A percentile compares a stretch with the other conserved stretches of the same genome.
Evolutionary conservation across 805 yeast genomes (phyloP).

Genomic region (Cyberlindnera mycetangii): DNA sequence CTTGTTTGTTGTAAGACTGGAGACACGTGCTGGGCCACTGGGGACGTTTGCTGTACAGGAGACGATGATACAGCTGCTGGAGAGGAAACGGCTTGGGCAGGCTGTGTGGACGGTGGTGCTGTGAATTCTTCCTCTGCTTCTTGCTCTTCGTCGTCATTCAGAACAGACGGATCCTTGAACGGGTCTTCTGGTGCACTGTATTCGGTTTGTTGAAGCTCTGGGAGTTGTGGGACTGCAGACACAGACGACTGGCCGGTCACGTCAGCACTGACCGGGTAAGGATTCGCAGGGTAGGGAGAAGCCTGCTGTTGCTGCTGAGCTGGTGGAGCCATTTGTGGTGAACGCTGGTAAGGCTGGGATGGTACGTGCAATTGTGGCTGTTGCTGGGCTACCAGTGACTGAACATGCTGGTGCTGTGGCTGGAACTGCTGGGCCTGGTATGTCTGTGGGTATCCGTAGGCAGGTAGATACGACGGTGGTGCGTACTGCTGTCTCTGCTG

Average conservation of each 20-base stretch:
- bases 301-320: constrained; percentile 6
- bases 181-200: constrained; percentile 13
- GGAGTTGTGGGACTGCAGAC: constrained; percentile 1
- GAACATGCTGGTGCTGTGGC: constrained; percentile 10
- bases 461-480: constrained; percentile 7
- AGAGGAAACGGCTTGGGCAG: neutral
- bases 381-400: constrained; percentile 6
- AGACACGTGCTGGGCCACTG: constrained; percentile 12
- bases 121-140: constrained; percentile 25
- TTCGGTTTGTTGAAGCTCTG: constrained; percentile 9
- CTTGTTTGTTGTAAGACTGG: constrained; percentile 1
- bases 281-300: constrained; percentile 15
- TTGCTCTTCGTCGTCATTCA: constrained; percentile 13
- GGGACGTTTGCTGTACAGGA: constrained; percentile 3
- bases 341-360: constrained; percentile 3
- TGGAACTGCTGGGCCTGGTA: constrained; percentile 10
- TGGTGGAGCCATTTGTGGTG: constrained; percentile 2
- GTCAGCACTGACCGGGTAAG: constrained; percentile 11
- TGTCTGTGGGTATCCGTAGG: constrained; percentile 10
- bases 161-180: constrained; percentile 10
- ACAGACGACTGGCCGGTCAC: constrained; percentile 3
- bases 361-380: constrained; percentile 11
- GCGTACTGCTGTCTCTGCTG: constrained; percentile 23
- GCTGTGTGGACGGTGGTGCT: constrained; percentile 19
- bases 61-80: neutral